Percentiles rank a stretch among this genome's conserved stretches.
phyloP scores from a whole-genome alignment of 768 basidiomycete species.

The Daedalea quercina region DNA sequence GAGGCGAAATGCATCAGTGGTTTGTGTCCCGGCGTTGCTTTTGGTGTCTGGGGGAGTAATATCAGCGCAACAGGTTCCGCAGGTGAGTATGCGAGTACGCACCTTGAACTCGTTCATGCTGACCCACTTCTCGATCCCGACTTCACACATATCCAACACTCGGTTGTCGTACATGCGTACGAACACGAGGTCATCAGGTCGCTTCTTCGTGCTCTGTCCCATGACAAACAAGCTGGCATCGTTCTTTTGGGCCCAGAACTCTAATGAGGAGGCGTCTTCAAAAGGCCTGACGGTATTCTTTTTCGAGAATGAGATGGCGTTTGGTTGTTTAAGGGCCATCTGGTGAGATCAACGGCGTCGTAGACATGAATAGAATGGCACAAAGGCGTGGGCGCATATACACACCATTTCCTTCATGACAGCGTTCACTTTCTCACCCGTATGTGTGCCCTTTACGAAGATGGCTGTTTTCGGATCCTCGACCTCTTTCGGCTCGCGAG shows the following conservation, averaged over 20 bases:
- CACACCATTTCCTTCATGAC: slow-evolving; percentile 89
- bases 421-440: slow-evolving; percentile 70
- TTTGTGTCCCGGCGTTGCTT: slow-evolving; percentile 84
- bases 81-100: slow-evolving; percentile 18
- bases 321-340: slow-evolving; percentile 92
- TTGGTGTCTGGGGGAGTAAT: slow-evolving; percentile 53
- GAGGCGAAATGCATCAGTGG: slow-evolving; percentile 96
- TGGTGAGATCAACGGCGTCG: too few relatives aligned
- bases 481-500: slow-evolving; percentile 82
- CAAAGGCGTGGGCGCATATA: slow-evolving; percentile 12
- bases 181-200: slow-evolving; percentile 82
- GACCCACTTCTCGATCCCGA: slow-evolving; percentile 78
- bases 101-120: slow-evolving; percentile 85
- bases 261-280: slow-evolving; percentile 74
- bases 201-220: slow-evolving; percentile 90
- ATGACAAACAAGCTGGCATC: slow-evolving; percentile 89
- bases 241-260: slow-evolving; percentile 92
- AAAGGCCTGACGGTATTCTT: slow-evolving; percentile 91
- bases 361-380: not conserved
- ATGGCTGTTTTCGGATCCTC: slow-evolving; percentile 84
- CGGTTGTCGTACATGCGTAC: slow-evolving; percentile 81
- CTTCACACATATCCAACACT: slow-evolving; percentile 92
- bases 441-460: slow-evolving; percentile 85
- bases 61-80: not conserved
- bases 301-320: slow-evolving; percentile 89